Evolutionary conservation across 371 early-diverging fungal species (phyloP), one percentile per base, ranked within the genome.

Genomic region (Cokeromyces recurvatus): DNA sequence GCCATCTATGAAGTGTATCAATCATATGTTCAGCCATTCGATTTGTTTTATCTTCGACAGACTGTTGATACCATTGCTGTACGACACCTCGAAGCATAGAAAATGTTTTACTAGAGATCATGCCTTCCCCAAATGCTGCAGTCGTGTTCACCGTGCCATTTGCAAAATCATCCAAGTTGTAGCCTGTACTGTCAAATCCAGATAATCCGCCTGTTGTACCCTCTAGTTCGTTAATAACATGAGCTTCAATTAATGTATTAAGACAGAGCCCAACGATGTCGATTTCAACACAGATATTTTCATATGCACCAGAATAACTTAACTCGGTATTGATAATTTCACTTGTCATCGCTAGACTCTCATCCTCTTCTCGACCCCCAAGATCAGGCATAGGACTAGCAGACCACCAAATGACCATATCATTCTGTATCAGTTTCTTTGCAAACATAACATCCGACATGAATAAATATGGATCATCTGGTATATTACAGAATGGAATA

Each of bases 391-490:
- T 76, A 32, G 62, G 66, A 6, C 81, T 77, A 1, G 82, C 59
- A 16, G 94, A 94, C 84, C 89, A 94, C 98, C 98, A 98, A 17
- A 95, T 60, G 1, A 98, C 63, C 74, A 87, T 82, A 45, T 91
- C 90, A 25, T 79, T 77, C 21, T 78, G 59, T 12, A 72, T 62
- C 47, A 98, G 64, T 14, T 79, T 73, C 31, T 96, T 76, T 0
- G 95, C 92, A 59, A 90, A 86, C 20, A 84, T 68, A 3, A 97
- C 53, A 64, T 98, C 98, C 0, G 89, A 70, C 37, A 92, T 62
- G 43, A 90, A 91, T 15, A 89, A 44, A 16, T 82, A 62, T 4
- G 88, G 78, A 56, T 98, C 94, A 23, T 79, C 69, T 0, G 80
- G 86, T 38, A 98, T 76, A 55, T 98, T 97, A 56, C 95, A 87